A percentile compares a stretch with the other conserved stretches of the same genome.
Conservation (phyloP, 495 filamentous ascomycete genomes). For the Bathelium albidoporum region DNA sequence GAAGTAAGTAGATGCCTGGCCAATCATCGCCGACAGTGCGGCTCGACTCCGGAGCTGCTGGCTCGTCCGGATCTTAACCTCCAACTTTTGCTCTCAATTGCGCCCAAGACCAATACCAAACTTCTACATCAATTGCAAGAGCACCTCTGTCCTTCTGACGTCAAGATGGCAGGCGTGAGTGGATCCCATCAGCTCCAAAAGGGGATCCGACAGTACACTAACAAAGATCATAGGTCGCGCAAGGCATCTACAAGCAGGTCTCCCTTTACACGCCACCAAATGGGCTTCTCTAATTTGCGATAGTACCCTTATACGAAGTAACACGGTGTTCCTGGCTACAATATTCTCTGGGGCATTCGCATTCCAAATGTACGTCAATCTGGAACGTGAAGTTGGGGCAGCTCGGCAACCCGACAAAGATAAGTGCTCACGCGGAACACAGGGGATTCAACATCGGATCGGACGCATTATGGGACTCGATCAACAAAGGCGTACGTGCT, state of each 20-base stretch:
- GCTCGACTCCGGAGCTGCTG: no score
- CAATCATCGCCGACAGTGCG: no score
- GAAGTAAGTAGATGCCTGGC: no score
- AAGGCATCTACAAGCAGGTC: slow-evolving; percentile 74
- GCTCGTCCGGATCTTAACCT: background rate
- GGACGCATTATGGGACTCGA: slow-evolving; percentile 76
- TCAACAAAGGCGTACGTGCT: slow-evolving; percentile 78
- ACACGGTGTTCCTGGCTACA: slow-evolving; percentile 71
- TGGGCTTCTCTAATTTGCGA: background rate
- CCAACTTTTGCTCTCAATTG: background rate
- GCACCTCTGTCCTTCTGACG: background rate
- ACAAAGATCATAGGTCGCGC: slow-evolving; percentile 39
- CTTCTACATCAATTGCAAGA: background rate
- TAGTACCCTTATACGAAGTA: slow-evolving; percentile 75
- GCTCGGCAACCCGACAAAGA: background rate
- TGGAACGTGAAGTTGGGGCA: slow-evolving; percentile 8
- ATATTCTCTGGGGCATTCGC: slow-evolving; percentile 84
- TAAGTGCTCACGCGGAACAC: slow-evolving; percentile 4
- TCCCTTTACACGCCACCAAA: slow-evolving; percentile 13
- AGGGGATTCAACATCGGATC: slow-evolving; percentile 69
- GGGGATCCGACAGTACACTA: background rate
- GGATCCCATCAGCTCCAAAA: slow-evolving; percentile 7
- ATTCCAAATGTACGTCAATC: slow-evolving; percentile 70
- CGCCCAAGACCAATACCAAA: background rate
- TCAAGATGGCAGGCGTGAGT: slow-evolving; percentile 49